Evolutionary conservation across 805 yeast genomes (phyloP).

Genomic region (Saccharomycopsis synnaedendra): DNA sequence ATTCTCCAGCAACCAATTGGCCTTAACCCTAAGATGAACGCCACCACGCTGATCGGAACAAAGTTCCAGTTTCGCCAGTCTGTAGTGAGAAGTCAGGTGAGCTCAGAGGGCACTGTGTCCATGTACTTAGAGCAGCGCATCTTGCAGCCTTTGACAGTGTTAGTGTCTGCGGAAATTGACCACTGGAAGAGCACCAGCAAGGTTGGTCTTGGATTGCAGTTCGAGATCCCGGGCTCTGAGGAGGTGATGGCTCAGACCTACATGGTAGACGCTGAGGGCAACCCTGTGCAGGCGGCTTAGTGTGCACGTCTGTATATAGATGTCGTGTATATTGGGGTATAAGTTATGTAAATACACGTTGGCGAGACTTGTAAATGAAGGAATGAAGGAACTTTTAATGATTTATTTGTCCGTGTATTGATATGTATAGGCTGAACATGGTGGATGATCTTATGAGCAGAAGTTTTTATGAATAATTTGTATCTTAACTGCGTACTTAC

Average conservation of each 20-base stretch:
- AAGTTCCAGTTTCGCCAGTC: slow-evolving; percentile 97
- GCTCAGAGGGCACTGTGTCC: slow-evolving; percentile 81
- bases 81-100: slow-evolving; percentile 89
- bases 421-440: background rate
- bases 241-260: slow-evolving; percentile 63
- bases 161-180: slow-evolving; percentile 89
- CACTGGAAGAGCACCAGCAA: slow-evolving; percentile 69
- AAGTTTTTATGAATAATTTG: background rate
- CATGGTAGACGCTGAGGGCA: slow-evolving; percentile 70
- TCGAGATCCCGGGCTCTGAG: slow-evolving; percentile 73
- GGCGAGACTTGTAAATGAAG: too few relatives aligned
- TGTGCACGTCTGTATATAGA: too few relatives aligned
- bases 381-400: too few relatives aligned
- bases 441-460: background rate
- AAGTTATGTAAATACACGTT: too few relatives aligned
- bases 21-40: slow-evolving; percentile 78
- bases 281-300: slow-evolving; percentile 72
- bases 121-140: slow-evolving; percentile 89
- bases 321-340: too few relatives aligned
- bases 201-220: slow-evolving; percentile 89
- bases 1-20: slow-evolving; percentile 73
- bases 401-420: background rate
- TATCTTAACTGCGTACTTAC: too few relatives aligned
- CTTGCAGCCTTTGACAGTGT: slow-evolving; percentile 78
- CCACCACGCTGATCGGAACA: slow-evolving; percentile 88